Evolutionary conservation across 2,329 filamentous ascomycete species (phyloP), one percentile per base, ranked within the genome.

Genomic region (Clonostachys chloroleuca): DNA sequence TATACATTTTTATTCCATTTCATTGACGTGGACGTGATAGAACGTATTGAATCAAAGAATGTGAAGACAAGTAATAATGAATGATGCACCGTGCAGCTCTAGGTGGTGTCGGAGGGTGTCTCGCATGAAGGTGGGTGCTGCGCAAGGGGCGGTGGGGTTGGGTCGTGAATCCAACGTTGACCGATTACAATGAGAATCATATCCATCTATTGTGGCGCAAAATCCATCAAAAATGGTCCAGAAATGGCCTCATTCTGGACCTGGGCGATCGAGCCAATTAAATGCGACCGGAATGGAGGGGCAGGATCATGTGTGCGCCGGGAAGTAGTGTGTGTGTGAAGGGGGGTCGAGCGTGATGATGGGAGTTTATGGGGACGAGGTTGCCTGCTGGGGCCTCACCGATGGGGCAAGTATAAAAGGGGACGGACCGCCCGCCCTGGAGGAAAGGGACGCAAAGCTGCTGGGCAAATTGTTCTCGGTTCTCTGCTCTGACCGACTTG

Each of bases 381-480:
- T 30, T 30, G 24, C 24, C 24, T 30, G 24, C 24, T 30, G 24
- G 24, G 24, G 24, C 24, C 24, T 30, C 24, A 30, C 24, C 24
- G 16, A 39, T 8, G 6, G 42, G 17, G 30, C 42, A 40, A 43
- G 46, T 48, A 48, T 51, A 51, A 47, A 51, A 48, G 45, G 46
- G 34, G 43, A 12, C 20, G 40, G 44, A 24, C 10, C 40, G 34
- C 46, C 49, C 46, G 16, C 40, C 14, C 36, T 42, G 17, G n/a
- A 7, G n/a, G 7, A 20, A 35, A 34, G 24, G 36, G 6, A 30
- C 8, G 24, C 24, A 30, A 40, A 43, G 34, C 34, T 30, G 18
- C 34, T 43, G 40, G 42, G 37, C 24, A 30, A 49, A 12, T 44
- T 14, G 20, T 33, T 20, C 24, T 20, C 24, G 24, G 36, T 37